Evolutionary conservation across 2,329 filamentous ascomycete species (phyloP), one percentile per base, ranked within the genome.

Genomic region (Fusarium ramigenum): DNA sequence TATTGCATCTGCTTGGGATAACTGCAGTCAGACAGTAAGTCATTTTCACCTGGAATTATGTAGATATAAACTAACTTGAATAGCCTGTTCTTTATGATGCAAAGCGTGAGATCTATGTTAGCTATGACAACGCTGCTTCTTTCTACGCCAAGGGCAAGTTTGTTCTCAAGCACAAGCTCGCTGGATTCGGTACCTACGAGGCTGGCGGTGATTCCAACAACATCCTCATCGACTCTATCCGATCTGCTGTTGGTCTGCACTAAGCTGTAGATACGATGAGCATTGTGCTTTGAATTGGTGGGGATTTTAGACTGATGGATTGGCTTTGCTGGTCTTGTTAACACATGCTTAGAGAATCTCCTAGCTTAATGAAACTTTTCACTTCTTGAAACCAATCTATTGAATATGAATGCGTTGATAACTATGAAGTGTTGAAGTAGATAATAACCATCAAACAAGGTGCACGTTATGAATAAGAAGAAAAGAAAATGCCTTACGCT

Each of bases 151-250:
- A 76, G 60, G 74, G 74, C 12, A 50, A 62, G 23, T 76, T 66
- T 19, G 60, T 76, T 19, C 34, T 60, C 12, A 46, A 34, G 15
- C 42, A 75, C 28, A 50, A 42, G 7, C 74, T 76, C 2, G 72
- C 52, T 34, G 74, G 74, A 7, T 76, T 76, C 4, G 69, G 49
- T 5, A 73, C 56, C 5, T 76, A 70, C 4, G 74, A 76, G 39
- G 71, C 74, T 21, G 74, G 74, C n/a, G 74, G 74, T 14, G 74
- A 76, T 7, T 69, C 56, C 8, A 69, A 76, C 63, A 76, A 76
- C 14, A 76, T 76, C 21, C 60, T 76, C 19, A 66, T 76, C 12
- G 15, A 76, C 23, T 37, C 74, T 14, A 72, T 76, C 10, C 74
- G 74, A 9, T 23, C 28, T 4, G 71, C 64, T 21, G 59, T 61